Evolutionary conservation across 2,329 filamentous ascomycete genomes (phyloP).

Genomic region (Sphaceloma murrayae): DNA sequence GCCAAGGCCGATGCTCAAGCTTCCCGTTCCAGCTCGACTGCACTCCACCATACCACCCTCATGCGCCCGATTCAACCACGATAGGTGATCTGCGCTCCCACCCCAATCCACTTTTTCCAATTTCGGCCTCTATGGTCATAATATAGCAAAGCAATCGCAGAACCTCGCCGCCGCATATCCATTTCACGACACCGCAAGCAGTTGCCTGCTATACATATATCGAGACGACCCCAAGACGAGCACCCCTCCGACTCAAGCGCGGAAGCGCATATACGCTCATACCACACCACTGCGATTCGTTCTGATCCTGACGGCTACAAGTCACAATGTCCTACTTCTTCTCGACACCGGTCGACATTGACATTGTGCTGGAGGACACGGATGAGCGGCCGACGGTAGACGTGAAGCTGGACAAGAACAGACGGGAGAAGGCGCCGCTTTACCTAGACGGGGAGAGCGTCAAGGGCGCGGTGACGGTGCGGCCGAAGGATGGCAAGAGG

Average conservation of each 20-base stretch:
- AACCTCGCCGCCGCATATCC: too few species aligned
- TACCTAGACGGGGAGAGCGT: conserved; percentile 98
- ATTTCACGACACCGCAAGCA: too few species aligned
- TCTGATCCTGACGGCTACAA: too few species aligned
- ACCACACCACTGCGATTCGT: not conserved
- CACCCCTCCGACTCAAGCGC: too few species aligned
- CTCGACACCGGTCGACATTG: conserved; percentile 95
- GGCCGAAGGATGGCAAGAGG: conserved; percentile 95
- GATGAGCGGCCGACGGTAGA: conserved; percentile 94
- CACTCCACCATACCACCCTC: not conserved
- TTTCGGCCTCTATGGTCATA: too few species aligned
- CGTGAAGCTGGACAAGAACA: conserved; percentile 96
- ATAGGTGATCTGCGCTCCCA: too few species aligned
- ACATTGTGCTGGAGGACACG: conserved; percentile 90
- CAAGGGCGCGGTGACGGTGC: conserved; percentile 87
- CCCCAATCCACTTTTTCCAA: too few species aligned
- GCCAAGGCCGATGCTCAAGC: conserved; percentile 7
- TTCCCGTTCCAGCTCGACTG: conserved; percentile 5
- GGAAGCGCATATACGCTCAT: not conserved
- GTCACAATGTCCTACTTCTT: conserved; percentile 94
- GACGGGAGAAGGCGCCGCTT: conserved; percentile 89
- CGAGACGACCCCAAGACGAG: too few species aligned
- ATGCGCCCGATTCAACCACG: not conserved
- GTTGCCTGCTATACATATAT: too few species aligned
- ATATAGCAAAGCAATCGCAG: too few species aligned